Evolutionary conservation across 2,329 filamentous ascomycete genomes (phyloP).

Genomic region (Hymenoscyphus albidus): DNA sequence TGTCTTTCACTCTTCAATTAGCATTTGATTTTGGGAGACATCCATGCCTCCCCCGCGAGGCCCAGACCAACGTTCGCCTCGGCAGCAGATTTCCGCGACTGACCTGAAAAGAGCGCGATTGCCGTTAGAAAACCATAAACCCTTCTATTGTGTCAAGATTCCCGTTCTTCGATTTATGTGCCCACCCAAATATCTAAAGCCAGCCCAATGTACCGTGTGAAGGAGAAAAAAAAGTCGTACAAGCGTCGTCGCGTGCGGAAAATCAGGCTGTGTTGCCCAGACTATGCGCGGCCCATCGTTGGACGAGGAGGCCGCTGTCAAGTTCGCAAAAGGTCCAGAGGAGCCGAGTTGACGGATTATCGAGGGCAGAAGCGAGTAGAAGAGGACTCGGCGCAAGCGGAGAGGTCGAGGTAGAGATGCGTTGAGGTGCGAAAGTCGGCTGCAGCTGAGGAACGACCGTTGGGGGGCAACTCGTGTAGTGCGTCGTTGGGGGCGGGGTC

Average conservation of each 20-base stretch:
- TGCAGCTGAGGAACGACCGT: conserved; percentile 5
- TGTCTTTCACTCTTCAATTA: conserved; percentile 16
- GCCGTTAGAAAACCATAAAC: conserved; percentile 22
- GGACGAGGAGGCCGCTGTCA: conserved; percentile 16
- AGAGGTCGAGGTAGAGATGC: conserved; percentile 6
- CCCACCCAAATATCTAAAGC: conserved; percentile 24
- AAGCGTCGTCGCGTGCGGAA: conserved; percentile 26
- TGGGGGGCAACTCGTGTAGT: neutral
- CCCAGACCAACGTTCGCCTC: neutral
- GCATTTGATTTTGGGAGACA: conserved; percentile 15
- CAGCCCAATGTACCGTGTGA: conserved; percentile 20
- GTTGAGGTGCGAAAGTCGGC: neutral
- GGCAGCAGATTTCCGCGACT: conserved; percentile 9
- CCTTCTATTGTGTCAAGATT: conserved; percentile 16
- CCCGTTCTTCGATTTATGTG: conserved; percentile 21
- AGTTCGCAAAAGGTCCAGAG: neutral
- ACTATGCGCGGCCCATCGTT: conserved; percentile 35
- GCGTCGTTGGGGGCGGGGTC: neutral
- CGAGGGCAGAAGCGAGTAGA: conserved; percentile 4
- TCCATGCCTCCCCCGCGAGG: neutral
- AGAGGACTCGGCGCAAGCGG: conserved; percentile 17
- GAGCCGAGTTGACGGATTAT: neutral
- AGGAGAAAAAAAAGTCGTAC: conserved; percentile 23
- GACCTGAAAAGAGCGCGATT: conserved; percentile 22
- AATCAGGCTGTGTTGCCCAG: conserved; percentile 31